Evolutionary conservation across 805 yeast genomes (phyloP).

Genomic region (Metschnikowia similis): DNA sequence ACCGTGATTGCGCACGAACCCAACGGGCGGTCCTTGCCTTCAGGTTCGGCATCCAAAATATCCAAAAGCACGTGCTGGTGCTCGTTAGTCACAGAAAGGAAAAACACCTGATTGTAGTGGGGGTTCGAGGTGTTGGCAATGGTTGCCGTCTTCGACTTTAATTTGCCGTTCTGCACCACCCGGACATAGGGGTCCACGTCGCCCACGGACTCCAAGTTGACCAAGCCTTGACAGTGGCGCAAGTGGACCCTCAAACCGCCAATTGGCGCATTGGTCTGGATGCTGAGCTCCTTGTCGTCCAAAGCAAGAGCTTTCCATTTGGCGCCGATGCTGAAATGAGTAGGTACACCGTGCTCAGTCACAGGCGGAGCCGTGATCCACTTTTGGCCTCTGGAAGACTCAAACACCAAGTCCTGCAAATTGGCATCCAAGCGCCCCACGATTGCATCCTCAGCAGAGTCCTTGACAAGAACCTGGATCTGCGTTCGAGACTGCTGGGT

Average conservation of each 20-base stretch:
- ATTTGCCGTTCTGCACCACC: slow-evolving; percentile 53
- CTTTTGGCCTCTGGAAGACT: slow-evolving; percentile 46
- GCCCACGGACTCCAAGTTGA: slow-evolving; percentile 62
- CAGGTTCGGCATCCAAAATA: slow-evolving; percentile 62
- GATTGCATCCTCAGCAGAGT: slow-evolving; percentile 49
- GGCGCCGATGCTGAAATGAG: slow-evolving; percentile 49
- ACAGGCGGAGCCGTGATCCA: slow-evolving; percentile 47
- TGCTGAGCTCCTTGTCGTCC: slow-evolving; percentile 42
- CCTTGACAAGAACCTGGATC: slow-evolving; percentile 55
- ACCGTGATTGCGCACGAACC: slow-evolving; percentile 55
- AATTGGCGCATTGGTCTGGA: slow-evolving; percentile 52
- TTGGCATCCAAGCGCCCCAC: slow-evolving; percentile 52
- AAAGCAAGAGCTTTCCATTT: slow-evolving; percentile 69
- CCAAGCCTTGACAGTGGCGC: slow-evolving; percentile 48
- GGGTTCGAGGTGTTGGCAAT: slow-evolving; percentile 55
- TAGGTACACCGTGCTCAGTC: slow-evolving; percentile 31
- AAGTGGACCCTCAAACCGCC: slow-evolving; percentile 64
- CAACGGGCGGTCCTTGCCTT: slow-evolving; percentile 58
- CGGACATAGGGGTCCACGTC: slow-evolving; percentile 72
- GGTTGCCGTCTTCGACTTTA: slow-evolving; percentile 51
- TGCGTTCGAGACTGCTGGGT: slow-evolving; percentile 56
- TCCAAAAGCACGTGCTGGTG: slow-evolving; percentile 56
- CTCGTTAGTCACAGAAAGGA: slow-evolving; percentile 57
- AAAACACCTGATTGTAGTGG: slow-evolving; percentile 53
- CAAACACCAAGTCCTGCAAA: slow-evolving; percentile 52